Evolutionary conservation across 148 eudicot genomes (phyloP), one percentile per base, ranked within the genome.

Genomic region (Rheum nobile): DNA sequence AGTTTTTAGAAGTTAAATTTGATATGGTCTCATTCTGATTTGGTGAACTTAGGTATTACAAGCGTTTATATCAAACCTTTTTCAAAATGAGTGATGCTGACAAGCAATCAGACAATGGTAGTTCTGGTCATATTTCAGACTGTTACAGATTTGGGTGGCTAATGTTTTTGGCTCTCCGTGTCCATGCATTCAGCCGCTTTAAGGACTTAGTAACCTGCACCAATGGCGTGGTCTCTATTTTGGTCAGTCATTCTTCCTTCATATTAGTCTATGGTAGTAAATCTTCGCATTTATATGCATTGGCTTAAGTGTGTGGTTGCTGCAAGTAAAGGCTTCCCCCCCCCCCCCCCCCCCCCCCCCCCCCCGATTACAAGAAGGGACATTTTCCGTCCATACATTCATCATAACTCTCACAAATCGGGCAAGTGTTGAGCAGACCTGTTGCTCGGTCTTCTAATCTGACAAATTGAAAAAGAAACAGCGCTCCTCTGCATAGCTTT

Each of bases 61-160:
- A 87, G 82, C 90, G 96, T 68, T 86, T 85, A 72, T 92, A 78
- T 77, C 77, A 74, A 75, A 89, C 84, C 72, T 80, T 87, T 63
- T 96, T 96, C 83, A 72, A 86, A 80, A 75, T 77, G 47, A 84
- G 79, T 74, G 90, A 87, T 75, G 83, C 76, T 72, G 88, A 79
- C 72, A 79, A 77, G 75, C 81, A 81, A 75, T 65, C 76, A 72
- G 74, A 71, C 29, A 82, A 67, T 75, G 39, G 80, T 68, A 78
- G 72, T 47, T 50, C 81, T 37, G 84, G 71, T 71, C 68, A 63
- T 43, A 68, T 81, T 63, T 79, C 92, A 37, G 84, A 82, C 76
- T 87, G 85, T 83, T 80, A 85, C 74, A 90, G 90, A 55, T 92
- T 96, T 86, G 99, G 99, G 69, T 96, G 99, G 99, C 79, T 96